These are phyloP conservation scores for Coniochaeta sp. DNA, from an alignment of 2,329 filamentous ascomycete genomes.

Conservation along the genomic window DNA sequence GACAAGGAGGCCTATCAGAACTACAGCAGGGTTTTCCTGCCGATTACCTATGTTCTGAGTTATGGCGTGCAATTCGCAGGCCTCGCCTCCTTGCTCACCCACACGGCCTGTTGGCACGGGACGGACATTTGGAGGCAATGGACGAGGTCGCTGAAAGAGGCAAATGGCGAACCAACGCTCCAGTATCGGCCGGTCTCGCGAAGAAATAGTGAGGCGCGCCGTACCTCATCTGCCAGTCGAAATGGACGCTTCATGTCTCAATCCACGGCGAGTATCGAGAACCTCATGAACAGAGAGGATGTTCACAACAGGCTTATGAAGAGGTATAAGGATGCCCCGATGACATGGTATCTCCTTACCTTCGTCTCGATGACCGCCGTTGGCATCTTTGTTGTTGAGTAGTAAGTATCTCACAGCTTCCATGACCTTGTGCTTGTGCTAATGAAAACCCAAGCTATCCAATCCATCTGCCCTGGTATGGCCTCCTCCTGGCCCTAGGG, in stretches of 20 bases:
- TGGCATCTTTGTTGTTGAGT: slow-evolving; percentile 79
- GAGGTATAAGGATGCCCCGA: slow-evolving; percentile 72
- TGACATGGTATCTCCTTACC: slow-evolving; percentile 73
- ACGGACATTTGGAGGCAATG: slow-evolving; percentile 74
- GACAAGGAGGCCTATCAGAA: slow-evolving; percentile 66
- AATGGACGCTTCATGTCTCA: slow-evolving; percentile 12
- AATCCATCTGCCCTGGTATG: slow-evolving; percentile 80
- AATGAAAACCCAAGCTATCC: slow-evolving; percentile 52
- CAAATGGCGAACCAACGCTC: slow-evolving; percentile 39
- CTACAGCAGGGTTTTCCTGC: slow-evolving; percentile 81
- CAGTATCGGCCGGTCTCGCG: slow-evolving; percentile 41
- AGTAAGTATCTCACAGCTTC: slow-evolving; percentile 42
- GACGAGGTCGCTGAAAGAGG: slow-evolving; percentile 61
- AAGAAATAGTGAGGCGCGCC: slow-evolving; percentile 6
- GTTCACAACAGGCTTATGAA: slow-evolving; percentile 80
- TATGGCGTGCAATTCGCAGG: slow-evolving; percentile 84
- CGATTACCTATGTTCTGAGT: slow-evolving; percentile 80
- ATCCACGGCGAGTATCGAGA: slow-evolving; percentile 26
- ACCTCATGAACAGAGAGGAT: slow-evolving; percentile 63
- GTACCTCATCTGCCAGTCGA: slow-evolving; percentile 6
- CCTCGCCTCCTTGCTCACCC: slow-evolving; percentile 69
- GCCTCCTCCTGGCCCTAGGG: slow-evolving; percentile 67
- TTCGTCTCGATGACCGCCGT: slow-evolving; percentile 70
- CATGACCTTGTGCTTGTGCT: slow-evolving; percentile 7
- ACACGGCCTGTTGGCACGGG: slow-evolving; percentile 80